A percentile compares a stretch with the other conserved stretches of the same genome.
These are phyloP conservation scores for Aciculoconidium aculeatum DNA, from an alignment of 805 yeast species.

Conservation along the genomic window DNA sequence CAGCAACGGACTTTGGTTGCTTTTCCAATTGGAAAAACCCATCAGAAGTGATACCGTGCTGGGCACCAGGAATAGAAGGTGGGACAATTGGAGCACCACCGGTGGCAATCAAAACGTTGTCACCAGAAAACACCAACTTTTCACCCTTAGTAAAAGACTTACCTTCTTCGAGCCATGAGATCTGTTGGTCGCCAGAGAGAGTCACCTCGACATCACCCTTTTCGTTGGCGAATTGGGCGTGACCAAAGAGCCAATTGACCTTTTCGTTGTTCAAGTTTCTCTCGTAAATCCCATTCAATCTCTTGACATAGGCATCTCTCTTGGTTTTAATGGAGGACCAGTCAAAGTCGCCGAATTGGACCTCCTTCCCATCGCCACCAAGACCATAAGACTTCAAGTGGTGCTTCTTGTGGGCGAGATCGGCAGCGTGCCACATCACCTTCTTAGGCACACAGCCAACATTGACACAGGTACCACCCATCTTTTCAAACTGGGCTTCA, in stretches of 20 bases:
- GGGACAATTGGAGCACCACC: conserved; percentile 87
- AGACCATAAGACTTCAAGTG: conserved; percentile 85
- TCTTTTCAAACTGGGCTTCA: conserved; percentile 59
- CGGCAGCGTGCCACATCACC: conserved; percentile 98
- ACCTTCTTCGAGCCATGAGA: conserved; percentile 26
- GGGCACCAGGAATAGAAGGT: conserved; percentile 66
- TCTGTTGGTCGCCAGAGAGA: conserved; percentile 35
- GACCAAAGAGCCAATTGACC: conserved; percentile 82
- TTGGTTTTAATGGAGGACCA: conserved; percentile 80
- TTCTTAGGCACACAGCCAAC: conserved; percentile 99
- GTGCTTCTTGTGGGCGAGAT: conserved; percentile 67
- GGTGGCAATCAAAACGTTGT: conserved; percentile 80
- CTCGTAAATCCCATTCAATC: conserved; percentile 91
- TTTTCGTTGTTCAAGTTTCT: conserved; percentile 82
- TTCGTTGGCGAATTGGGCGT: conserved; percentile 63
- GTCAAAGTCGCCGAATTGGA: conserved; percentile 52
- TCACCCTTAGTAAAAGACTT: conserved; percentile 42
- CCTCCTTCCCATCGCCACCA: conserved; percentile 48
- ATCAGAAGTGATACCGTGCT: conserved; percentile 80
- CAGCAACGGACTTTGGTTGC: conserved; percentile 89
- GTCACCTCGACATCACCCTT: conserved; percentile 76
- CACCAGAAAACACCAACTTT: conserved; percentile 62
- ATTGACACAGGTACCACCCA: conserved; percentile 99
- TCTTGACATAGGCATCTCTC: conserved; percentile 84
- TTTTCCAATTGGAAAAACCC: conserved; percentile 77